Evolutionary conservation across 2,329 filamentous ascomycete genomes (phyloP).

Genomic region (Fusarium sp.): DNA sequence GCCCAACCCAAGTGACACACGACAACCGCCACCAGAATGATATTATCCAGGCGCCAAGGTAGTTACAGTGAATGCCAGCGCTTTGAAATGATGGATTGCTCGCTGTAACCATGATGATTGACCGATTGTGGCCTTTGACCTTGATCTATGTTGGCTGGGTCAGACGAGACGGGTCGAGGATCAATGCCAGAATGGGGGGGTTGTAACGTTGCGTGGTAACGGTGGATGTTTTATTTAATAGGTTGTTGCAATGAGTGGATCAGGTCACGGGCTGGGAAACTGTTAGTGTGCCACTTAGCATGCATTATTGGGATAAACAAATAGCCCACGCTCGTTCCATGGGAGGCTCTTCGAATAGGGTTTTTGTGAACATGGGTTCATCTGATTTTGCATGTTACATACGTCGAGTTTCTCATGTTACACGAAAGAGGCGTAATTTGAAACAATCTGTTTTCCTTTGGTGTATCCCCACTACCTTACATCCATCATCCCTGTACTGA

Average conservation of each 20-base stretch:
- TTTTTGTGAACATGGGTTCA: background rate
- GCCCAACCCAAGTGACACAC: constrained; percentile 26
- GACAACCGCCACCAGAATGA: constrained; percentile 32
- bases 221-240: constrained; percentile 14
- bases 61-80: constrained; percentile 15
- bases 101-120: constrained; percentile 14
- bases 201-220: constrained; percentile 41
- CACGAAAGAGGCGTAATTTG: constrained; percentile 18
- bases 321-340: background rate
- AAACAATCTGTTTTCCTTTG: constrained; percentile 28
- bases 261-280: constrained; percentile 6
- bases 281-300: constrained; percentile 18
- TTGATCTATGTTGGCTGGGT: constrained; percentile 30
- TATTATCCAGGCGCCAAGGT: constrained; percentile 10
- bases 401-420: constrained; percentile 20
- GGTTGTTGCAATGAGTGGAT: background rate
- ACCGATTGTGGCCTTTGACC: constrained; percentile 10
- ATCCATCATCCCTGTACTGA: constrained; percentile 12
- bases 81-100: constrained; percentile 1
- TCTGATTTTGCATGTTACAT: constrained; percentile 24
- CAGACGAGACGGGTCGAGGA: constrained; percentile 27
- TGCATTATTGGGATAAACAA: background rate
- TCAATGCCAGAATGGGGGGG: constrained; percentile 32
- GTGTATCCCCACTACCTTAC: background rate
- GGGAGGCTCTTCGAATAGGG: background rate